Evolutionary conservation across 192 early-diverging fungal genomes (phyloP).

Genomic region (Entrophospora sp.): DNA sequence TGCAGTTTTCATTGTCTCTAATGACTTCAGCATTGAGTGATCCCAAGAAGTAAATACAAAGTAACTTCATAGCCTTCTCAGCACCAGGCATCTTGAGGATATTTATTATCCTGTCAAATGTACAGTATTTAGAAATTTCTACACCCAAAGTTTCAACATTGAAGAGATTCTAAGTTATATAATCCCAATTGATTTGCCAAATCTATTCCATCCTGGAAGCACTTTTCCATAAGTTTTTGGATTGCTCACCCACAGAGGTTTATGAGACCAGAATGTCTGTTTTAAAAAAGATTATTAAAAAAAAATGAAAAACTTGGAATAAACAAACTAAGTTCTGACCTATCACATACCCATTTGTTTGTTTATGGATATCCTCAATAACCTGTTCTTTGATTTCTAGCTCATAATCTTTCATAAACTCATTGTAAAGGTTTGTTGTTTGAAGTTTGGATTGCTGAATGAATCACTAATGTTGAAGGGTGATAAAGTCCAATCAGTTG

Average conservation of each 20-base stretch:
- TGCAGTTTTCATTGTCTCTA: background rate
- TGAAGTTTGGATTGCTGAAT: background rate
- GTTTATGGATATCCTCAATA: constrained; percentile 5
- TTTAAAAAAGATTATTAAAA: constrained; percentile 4
- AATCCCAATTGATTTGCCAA: background rate
- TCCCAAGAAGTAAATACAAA: constrained; percentile 7
- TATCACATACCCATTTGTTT: constrained; percentile 19
- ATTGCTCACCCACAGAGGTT: constrained; percentile 11
- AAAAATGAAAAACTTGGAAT: background rate
- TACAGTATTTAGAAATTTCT: constrained; percentile 7
- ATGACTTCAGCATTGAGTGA: background rate
- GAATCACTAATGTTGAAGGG: background rate
- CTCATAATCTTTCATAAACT: background rate
- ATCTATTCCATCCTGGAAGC: background rate
- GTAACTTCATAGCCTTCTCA: constrained; percentile 4
- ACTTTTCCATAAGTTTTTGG: constrained; percentile 1
- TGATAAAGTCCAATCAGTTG: background rate
- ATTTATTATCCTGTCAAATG: constrained; percentile 8
- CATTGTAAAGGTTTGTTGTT: background rate
- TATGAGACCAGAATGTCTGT: constrained; percentile 20
- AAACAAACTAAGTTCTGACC: background rate
- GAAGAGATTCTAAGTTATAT: constrained; percentile 1
- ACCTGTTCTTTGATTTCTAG: background rate
- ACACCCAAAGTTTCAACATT: background rate
- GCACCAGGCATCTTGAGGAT: background rate